phyloP scores from a whole-genome alignment of 164 flowering plant genomes.

The Chimonanthus salicifolius region DNA sequence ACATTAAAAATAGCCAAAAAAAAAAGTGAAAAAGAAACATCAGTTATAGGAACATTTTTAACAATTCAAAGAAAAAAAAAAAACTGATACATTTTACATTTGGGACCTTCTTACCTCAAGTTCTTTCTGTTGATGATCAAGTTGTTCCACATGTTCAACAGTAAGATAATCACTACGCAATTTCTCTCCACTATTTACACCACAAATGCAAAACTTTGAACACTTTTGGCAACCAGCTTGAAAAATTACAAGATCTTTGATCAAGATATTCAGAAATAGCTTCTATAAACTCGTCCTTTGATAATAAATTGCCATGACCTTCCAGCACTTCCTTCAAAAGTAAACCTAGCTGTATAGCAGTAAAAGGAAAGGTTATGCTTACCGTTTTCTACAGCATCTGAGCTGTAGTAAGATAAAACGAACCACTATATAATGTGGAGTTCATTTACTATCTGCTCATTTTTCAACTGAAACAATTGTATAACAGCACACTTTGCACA shows the following conservation, averaged over 20 bases:
- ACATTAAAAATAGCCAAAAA: neutral
- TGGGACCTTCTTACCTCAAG: slow-evolving; percentile 41
- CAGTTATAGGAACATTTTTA: neutral
- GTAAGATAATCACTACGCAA: slow-evolving; percentile 8
- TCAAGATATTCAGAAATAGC: slow-evolving; percentile 50
- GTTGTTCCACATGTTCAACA: slow-evolving; percentile 21
- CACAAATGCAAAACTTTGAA: slow-evolving; percentile 52
- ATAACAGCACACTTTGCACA: neutral
- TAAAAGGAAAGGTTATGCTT: neutral
- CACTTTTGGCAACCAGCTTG: slow-evolving; percentile 43
- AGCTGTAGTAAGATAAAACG: no score
- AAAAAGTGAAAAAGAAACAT: neutral
- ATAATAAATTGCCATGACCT: slow-evolving; percentile 26
- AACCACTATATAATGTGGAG: neutral
- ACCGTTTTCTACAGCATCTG: neutral
- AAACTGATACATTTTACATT: neutral
- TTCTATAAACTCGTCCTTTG: slow-evolving; percentile 51
- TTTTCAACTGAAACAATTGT: neutral
- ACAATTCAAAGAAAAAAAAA: neutral
- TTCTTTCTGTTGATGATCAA: slow-evolving; percentile 46
- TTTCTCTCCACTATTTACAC: slow-evolving; percentile 30
- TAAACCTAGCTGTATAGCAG: slow-evolving; percentile 46
- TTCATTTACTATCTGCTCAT: neutral
- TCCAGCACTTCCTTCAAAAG: slow-evolving; percentile 50
- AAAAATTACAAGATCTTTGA: slow-evolving; percentile 28